Evolutionary conservation across 192 early-diverging fungal species (phyloP).

Genomic region (Obelidium mucronatum): DNA sequence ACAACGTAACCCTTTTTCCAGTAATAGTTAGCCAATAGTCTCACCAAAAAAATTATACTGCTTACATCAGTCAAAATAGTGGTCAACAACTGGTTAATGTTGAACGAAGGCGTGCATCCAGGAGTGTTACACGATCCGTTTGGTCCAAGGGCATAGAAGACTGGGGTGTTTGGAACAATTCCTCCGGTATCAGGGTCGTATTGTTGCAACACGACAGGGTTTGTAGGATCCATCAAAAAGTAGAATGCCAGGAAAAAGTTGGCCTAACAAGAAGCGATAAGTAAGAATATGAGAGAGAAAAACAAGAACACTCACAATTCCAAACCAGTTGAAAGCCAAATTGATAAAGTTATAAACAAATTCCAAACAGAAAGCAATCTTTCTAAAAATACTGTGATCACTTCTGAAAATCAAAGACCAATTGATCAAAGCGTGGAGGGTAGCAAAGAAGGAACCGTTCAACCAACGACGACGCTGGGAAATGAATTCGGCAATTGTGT

Average conservation of each 20-base stretch:
- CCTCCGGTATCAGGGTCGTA: conserved; percentile 12
- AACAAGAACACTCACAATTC: conserved; percentile 22
- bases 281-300: not conserved
- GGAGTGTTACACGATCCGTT: conserved; percentile 3
- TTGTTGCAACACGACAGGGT: conserved; percentile 29
- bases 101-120: conserved; percentile 37
- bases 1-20: conserved; percentile 40
- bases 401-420: conserved; percentile 70
- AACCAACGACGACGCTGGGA: conserved; percentile 65
- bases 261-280: conserved; percentile 2
- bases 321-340: conserved; percentile 64
- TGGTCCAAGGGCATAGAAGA: conserved; percentile 37
- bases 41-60: conserved; percentile 7
- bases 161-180: not conserved
- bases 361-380: conserved; percentile 71
- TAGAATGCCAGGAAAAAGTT: conserved; percentile 65
- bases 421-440: conserved; percentile 71
- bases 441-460: conserved; percentile 66
- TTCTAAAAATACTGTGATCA: conserved; percentile 68
- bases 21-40: not conserved
- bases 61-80: conserved; percentile 42
- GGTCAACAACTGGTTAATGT: conserved; percentile 54
- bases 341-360: conserved; percentile 65
- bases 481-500: conserved; percentile 62
- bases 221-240: conserved; percentile 48